These are phyloP conservation scores for Beauveria pseudobassiana DNA, from an alignment of 2,329 filamentous ascomycete species.

Conservation along the genomic window DNA sequence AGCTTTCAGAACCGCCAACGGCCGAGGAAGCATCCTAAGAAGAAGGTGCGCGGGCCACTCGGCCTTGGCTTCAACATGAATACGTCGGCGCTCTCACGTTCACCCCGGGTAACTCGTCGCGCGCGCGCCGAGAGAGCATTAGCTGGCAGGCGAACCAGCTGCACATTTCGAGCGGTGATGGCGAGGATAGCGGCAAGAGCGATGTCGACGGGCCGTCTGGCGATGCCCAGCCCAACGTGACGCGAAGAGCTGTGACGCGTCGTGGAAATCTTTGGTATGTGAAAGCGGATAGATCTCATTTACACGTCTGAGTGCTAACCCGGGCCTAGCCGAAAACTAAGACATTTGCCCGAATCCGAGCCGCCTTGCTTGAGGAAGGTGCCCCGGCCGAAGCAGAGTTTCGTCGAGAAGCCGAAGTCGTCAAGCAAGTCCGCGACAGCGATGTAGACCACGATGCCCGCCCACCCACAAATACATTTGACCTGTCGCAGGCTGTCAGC, in stretches of 20 bases:
- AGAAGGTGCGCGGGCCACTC: conserved; percentile 41
- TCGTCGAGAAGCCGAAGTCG: conserved; percentile 86
- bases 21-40: conserved; percentile 59
- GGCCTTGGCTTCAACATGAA: conserved; percentile 44
- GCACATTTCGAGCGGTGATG: conserved; percentile 67
- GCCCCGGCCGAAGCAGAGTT: conserved; percentile 84
- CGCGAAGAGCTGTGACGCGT: conserved; percentile 74
- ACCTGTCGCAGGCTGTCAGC: conserved; percentile 44
- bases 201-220: conserved; percentile 40
- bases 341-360: conserved; percentile 86
- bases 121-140: conserved; percentile 74
- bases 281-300: neutral
- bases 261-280: conserved; percentile 81
- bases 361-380: conserved; percentile 79
- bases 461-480: conserved; percentile 30
- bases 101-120: conserved; percentile 54
- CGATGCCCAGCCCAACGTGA: conserved; percentile 63
- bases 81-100: conserved; percentile 52
- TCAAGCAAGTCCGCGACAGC: conserved; percentile 88
- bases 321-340: conserved; percentile 78
- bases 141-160: conserved; percentile 86
- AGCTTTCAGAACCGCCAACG: conserved; percentile 76
- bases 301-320: neutral
- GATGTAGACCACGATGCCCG: conserved; percentile 57
- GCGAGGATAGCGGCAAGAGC: conserved; percentile 56